phyloP scores from a whole-genome alignment of 129 eudicot species.

The Lactuca saligna region DNA sequence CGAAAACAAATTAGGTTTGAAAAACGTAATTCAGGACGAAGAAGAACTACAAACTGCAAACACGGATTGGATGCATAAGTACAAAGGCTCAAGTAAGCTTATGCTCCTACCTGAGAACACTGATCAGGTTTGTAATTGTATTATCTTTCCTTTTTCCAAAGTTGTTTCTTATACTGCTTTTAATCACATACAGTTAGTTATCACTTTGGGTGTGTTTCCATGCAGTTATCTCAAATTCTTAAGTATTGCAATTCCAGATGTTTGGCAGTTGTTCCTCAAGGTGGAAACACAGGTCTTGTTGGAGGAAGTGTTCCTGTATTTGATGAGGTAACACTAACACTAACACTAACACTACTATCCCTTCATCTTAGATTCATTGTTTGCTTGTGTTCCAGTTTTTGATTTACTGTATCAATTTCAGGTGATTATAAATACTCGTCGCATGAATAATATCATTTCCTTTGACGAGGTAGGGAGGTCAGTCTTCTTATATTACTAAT shows the following conservation, averaged over 20 bases:
- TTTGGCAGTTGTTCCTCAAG: slow-evolving; percentile 98
- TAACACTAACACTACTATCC: too few species aligned
- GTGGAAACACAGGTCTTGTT: slow-evolving; percentile 98
- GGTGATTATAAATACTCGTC: slow-evolving; percentile 74
- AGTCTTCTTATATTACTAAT: slow-evolving; percentile 16
- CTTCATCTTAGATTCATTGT: background rate
- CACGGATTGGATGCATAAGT: slow-evolving; percentile 93
- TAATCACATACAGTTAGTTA: background rate
- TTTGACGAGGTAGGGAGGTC: slow-evolving; percentile 87
- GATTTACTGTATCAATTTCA: slow-evolving; percentile 32
- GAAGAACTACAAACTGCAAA: slow-evolving; percentile 71
- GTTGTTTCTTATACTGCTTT: slow-evolving; percentile 13
- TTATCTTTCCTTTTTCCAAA: slow-evolving; percentile 19
- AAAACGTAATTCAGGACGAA: slow-evolving; percentile 78
- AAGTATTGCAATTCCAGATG: slow-evolving; percentile 85
- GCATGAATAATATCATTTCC: slow-evolving; percentile 73
- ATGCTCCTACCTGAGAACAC: slow-evolving; percentile 82
- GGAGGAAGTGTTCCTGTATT: slow-evolving; percentile 98
- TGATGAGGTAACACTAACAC: slow-evolving; percentile 70
- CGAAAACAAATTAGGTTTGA: slow-evolving; percentile 65
- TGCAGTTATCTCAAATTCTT: slow-evolving; percentile 86
- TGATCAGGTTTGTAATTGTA: slow-evolving; percentile 64
- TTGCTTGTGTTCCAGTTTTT: background rate
- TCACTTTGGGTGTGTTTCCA: slow-evolving; percentile 11
- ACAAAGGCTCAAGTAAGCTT: slow-evolving; percentile 89